Evolutionary conservation across 495 filamentous ascomycete species (phyloP).

Genomic region (Neurospora pannonica): DNA sequence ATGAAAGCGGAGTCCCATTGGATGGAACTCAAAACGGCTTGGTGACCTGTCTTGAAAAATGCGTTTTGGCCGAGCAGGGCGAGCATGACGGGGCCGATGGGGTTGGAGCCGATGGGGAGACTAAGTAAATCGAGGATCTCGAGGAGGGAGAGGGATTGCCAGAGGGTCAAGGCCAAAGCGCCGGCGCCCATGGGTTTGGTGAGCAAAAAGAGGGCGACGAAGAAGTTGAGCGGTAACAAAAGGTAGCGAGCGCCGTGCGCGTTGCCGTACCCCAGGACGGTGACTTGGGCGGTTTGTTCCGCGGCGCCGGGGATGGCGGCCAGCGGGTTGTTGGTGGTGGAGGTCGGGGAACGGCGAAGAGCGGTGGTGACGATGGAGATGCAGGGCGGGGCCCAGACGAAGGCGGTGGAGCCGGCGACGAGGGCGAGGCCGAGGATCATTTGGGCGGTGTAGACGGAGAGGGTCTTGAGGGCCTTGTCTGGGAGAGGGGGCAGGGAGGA

Average conservation of each 20-base stretch:
- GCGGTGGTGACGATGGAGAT: conserved; percentile 46
- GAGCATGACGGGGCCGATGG: conserved; percentile 76
- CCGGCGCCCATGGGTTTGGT: conserved; percentile 93
- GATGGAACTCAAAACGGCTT: conserved; percentile 76
- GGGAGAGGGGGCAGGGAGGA: conserved; percentile 63
- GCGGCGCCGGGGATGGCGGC: background rate
- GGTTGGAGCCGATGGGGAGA: conserved; percentile 44
- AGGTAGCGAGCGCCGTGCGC: conserved; percentile 86
- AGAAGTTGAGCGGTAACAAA: conserved; percentile 68
- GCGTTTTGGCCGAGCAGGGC: conserved; percentile 81
- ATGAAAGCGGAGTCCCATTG: conserved; percentile 99
- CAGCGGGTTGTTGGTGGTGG: background rate
- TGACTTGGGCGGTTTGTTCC: conserved; percentile 48
- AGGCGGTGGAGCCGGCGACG: conserved; percentile 55
- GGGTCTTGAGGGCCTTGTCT: conserved; percentile 54
- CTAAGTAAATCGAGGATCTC: conserved; percentile 84
- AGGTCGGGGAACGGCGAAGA: conserved; percentile 18
- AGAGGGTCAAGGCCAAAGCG: conserved; percentile 65
- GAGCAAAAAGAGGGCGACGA: conserved; percentile 64
- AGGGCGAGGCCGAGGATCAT: conserved; percentile 67
- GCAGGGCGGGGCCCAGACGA: conserved; percentile 66
- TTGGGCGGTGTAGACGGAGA: conserved; percentile 67
- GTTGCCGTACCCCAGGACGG: conserved; percentile 86
- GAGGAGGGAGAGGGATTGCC: conserved; percentile 77
- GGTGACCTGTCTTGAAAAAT: conserved; percentile 98